These are phyloP conservation scores for Aspergillus quadrilineatus DNA, from an alignment of 2,329 filamentous ascomycete species.

Conservation along the genomic window DNA sequence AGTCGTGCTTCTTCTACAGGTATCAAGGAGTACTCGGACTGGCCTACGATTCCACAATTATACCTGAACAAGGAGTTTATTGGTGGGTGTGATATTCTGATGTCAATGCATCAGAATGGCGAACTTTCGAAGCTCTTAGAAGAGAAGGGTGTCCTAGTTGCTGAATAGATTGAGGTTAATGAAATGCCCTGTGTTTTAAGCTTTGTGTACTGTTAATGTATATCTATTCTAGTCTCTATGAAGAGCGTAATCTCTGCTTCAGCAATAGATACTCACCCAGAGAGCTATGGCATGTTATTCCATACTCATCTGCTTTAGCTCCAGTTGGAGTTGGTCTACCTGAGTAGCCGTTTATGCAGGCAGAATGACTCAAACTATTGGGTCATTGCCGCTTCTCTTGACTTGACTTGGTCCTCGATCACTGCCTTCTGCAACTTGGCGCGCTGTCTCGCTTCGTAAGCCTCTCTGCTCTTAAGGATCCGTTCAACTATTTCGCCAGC, in stretches of 20 bases:
- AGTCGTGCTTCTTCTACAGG: constrained; percentile 52
- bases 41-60: constrained; percentile 96
- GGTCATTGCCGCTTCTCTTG: constrained; percentile 52
- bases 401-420: constrained; percentile 65
- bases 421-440: constrained; percentile 85
- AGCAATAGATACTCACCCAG: too few species aligned
- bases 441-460: constrained; percentile 89
- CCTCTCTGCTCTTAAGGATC: constrained; percentile 80
- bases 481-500: constrained; percentile 87
- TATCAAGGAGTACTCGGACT: constrained; percentile 99
- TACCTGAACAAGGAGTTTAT: constrained; percentile 96
- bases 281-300: too few species aligned
- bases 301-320: too few species aligned
- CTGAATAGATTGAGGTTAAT: constrained; percentile 44
- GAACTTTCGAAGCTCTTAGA: constrained; percentile 88
- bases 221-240: constrained; percentile 2
- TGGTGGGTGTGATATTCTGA: constrained; percentile 94
- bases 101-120: constrained; percentile 96
- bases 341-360: too few species aligned
- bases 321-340: too few species aligned
- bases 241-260: neutral
- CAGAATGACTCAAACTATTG: neutral
- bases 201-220: constrained; percentile 9
- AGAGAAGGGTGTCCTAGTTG: constrained; percentile 82
- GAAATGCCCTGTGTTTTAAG: neutral